These are phyloP conservation scores for Coemansia sp. DNA, from an alignment of 371 early-diverging fungal species.

Conservation along the genomic window DNA sequence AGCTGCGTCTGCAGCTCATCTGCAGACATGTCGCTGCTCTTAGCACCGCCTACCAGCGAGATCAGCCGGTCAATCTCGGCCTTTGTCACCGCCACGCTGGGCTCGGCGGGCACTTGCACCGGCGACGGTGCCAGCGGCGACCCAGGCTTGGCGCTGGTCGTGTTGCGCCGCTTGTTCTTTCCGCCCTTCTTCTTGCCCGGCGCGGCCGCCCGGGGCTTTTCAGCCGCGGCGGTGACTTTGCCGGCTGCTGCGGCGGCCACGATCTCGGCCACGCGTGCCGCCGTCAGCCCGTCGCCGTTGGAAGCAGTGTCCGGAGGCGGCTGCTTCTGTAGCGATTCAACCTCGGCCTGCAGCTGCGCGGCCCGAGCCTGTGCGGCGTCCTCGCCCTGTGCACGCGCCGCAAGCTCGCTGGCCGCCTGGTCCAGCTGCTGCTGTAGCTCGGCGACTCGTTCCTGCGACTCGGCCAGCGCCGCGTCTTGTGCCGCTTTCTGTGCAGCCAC, in stretches of 20 bases:
- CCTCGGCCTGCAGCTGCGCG: neutral
- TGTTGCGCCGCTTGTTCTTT: conserved; percentile 33
- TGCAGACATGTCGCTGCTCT: neutral
- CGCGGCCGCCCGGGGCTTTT: conserved; percentile 3
- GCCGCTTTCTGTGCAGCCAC: neutral
- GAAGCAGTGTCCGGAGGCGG: neutral
- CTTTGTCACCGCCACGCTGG: conserved; percentile 7
- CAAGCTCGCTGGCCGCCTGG: neutral
- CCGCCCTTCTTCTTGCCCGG: conserved; percentile 29
- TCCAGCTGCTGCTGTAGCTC: neutral
- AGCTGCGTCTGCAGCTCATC: conserved; percentile 3
- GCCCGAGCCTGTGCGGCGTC: neutral
- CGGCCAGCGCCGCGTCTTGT: conserved; percentile 9
- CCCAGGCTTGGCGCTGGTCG: neutral
- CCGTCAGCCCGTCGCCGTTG: conserved; percentile 7
- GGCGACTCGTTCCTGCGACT: neutral
- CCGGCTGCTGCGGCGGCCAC: conserved; percentile 23
- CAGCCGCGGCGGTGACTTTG: conserved; percentile 2
- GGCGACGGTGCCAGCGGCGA: conserved; percentile 18
- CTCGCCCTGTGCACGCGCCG: neutral
- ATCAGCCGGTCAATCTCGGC: conserved; percentile 27
- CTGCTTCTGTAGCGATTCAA: neutral
- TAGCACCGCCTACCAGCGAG: conserved; percentile 16
- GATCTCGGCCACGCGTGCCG: conserved; percentile 23
- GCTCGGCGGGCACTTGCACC: neutral